Conservation (phyloP, 179 eudicot species). For the Spinacia oleracea region DNA sequence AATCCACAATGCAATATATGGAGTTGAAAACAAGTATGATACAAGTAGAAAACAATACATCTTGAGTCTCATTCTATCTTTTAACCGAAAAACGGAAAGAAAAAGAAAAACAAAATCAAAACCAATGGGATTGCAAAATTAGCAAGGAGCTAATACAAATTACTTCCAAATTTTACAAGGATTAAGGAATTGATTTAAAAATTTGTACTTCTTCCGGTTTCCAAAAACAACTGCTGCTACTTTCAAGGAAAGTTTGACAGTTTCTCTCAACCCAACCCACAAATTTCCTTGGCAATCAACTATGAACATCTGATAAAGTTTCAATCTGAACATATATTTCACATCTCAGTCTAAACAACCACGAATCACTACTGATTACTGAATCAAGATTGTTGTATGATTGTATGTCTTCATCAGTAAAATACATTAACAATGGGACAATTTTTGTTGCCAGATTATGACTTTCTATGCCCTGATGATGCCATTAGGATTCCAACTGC, state of each 20-base stretch:
- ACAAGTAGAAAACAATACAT: too few relatives aligned
- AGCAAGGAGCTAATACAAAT: neutral
- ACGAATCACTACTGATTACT: neutral
- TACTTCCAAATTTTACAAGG: too few relatives aligned
- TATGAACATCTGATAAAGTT: neutral
- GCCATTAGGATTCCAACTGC: slow-evolving; percentile 84
- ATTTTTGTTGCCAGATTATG: slow-evolving; percentile 4
- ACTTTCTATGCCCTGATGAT: slow-evolving; percentile 39
- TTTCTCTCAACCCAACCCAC: neutral
- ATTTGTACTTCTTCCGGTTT: neutral
- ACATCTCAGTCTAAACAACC: neutral
- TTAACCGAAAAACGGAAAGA: too few relatives aligned
- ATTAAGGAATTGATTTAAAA: too few relatives aligned
- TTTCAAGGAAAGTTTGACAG: too few relatives aligned
- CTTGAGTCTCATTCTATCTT: too few relatives aligned
- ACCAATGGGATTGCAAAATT: neutral
- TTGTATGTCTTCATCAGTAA: neutral
- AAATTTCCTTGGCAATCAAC: neutral
- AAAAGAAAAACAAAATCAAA: too few relatives aligned
- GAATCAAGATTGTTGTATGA: neutral
- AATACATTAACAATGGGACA: neutral
- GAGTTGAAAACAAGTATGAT: too few relatives aligned
- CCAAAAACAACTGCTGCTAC: neutral
- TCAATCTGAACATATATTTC: neutral
- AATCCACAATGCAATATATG: too few relatives aligned